Conservation (phyloP, 345 rosid genomes). For the Syzygium aromaticum region DNA sequence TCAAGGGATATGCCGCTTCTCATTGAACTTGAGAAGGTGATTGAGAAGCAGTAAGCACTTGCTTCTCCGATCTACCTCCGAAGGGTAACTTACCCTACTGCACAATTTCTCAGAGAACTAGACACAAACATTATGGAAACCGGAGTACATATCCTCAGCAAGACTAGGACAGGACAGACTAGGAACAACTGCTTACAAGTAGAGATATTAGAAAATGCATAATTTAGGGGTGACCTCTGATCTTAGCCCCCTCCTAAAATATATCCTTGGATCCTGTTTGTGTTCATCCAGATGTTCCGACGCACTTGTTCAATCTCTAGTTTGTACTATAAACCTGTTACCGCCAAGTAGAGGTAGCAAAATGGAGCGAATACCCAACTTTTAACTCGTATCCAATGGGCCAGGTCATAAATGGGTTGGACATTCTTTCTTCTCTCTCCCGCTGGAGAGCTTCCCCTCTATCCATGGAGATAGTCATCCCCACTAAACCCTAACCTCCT, state of each 20-base stretch:
- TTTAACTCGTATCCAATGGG: too few relatives aligned
- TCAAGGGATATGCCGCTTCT: neutral
- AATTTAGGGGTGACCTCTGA: neutral
- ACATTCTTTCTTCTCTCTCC: too few relatives aligned
- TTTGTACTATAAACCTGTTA: neutral
- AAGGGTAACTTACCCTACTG: neutral
- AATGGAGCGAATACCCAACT: too few relatives aligned
- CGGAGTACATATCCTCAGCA: neutral
- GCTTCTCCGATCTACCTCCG: neutral
- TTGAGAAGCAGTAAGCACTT: neutral
- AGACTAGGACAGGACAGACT: neutral
- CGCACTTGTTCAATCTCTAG: neutral
- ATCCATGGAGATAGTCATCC: too few relatives aligned
- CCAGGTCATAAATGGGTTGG: too few relatives aligned
- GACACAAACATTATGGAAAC: neutral
- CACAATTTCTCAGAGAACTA: neutral
- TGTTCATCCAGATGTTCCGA: neutral
- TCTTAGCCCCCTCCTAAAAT: neutral
- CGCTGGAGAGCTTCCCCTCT: too few relatives aligned
- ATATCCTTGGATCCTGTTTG: neutral
- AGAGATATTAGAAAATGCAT: neutral
- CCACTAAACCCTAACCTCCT: too few relatives aligned
- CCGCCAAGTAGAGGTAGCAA: too few relatives aligned
- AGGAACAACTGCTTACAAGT: neutral
- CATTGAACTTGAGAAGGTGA: neutral